Base-by-base conservation (phyloP, 345 rosid species). In the Arabis hirsuta region DNA sequence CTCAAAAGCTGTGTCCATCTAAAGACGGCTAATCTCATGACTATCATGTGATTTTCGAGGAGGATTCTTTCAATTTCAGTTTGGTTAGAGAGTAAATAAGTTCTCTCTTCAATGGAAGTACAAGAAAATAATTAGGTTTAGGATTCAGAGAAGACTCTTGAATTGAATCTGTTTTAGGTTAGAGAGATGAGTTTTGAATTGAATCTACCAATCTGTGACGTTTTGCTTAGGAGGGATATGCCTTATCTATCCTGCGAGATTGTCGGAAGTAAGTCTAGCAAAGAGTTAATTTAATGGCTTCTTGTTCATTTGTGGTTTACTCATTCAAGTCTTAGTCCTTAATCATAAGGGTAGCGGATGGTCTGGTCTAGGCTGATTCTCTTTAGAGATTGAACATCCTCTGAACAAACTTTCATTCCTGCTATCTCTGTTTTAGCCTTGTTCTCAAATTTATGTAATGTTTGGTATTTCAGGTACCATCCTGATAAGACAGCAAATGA, bases 401-500 rank as follows among this genome's bases (percentile, higher is more conserved):
- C 34, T 64, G 50, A 29, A 16, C 19, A 65, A 24, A 1, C 7
- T 5, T 56, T 29, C 47, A 2, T 11, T 16, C 0, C 6, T 52
- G 26, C 3, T 20, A 54, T 54, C 47, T 72, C 48, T 74, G 50
- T 26, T 61, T 10, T 14, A 42, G 44, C 54, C 9, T 45, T 29
- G 44, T 56, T 73, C 64, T 0, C 5, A n/a, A 24, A 38, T 8
- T 9, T 2, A 48, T 70, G 42, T n/a, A 6, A 48, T 70, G 42
- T n/a, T 50, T 61, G 13, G 51, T 79, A 54, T 79, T 48, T 71
- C 87, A 96, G 99, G 88, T 96, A 96, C 65, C 98, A 92, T 85
- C 99, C 98, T 72, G 99, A 92, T 87, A 92, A 96, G 82, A 96
- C 90, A 77, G 88, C 88, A 38, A 92, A 96, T 82, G 96, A 96